A percentile compares a stretch with the other conserved stretches of the same genome.
Evolutionary conservation across 140 eudicot species (phyloP).

Genomic region (Oenanthe javanica): DNA sequence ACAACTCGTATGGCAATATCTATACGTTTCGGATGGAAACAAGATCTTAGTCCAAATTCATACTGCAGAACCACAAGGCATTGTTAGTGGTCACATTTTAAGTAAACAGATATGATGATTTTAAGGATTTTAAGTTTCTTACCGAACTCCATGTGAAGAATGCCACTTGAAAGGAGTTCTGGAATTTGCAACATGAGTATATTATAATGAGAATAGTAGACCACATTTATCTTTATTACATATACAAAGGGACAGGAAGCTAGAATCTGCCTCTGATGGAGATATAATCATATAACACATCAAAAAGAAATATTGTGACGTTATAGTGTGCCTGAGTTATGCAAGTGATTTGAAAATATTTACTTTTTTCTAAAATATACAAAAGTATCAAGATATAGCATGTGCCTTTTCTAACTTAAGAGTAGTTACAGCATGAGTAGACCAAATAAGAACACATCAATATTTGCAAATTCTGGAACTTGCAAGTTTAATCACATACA

Average conservation of each 20-base stretch:
- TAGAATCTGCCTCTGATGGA: not conserved
- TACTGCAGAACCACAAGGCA: slow-evolving; percentile 22
- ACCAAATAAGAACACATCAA: not conserved
- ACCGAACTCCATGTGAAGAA: slow-evolving; percentile 56
- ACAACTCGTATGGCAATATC: slow-evolving; percentile 37
- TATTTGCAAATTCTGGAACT: not conserved
- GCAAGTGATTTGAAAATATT: not conserved
- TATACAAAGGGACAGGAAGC: not conserved
- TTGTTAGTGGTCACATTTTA: not conserved
- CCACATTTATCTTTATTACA: not conserved
- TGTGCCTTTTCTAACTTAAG: not conserved
- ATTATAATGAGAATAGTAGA: not conserved
- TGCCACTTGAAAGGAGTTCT: slow-evolving; percentile 59
- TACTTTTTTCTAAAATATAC: too few species aligned
- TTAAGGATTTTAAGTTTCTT: slow-evolving; percentile 18
- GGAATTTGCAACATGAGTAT: slow-evolving; percentile 2
- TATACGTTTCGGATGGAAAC: slow-evolving; percentile 39
- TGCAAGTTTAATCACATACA: not conserved
- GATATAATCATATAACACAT: not conserved
- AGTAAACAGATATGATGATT: too few species aligned
- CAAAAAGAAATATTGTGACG: not conserved
- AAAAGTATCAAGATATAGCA: not conserved
- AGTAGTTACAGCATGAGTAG: not conserved
- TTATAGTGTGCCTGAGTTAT: not conserved
- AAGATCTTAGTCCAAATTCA: slow-evolving; percentile 46